These are phyloP conservation scores for Neofusicoccum sp. DNA, from an alignment of 2,329 filamentous ascomycete genomes.

Conservation along the genomic window DNA sequence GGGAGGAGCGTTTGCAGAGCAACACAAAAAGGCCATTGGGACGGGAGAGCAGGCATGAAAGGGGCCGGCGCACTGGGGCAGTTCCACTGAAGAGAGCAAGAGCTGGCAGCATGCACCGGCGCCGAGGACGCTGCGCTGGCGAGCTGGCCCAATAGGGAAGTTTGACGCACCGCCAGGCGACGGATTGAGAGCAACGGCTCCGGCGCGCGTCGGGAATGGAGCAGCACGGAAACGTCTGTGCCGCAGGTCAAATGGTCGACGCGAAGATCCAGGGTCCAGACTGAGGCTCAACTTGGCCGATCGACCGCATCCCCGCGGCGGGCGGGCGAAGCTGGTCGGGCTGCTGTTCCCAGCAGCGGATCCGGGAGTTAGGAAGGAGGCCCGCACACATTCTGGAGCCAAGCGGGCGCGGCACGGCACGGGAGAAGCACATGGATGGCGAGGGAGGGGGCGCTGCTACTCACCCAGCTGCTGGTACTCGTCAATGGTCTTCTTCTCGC, in stretches of 20 bases:
- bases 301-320: no score
- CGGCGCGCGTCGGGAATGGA: neutral
- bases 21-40: neutral
- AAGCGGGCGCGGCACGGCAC: neutral
- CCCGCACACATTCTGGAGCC: neutral
- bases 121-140: neutral
- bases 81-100: neutral
- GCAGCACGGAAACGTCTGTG: neutral
- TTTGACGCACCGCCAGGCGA: neutral
- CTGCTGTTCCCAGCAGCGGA: neutral
- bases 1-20: neutral
- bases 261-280: conserved; percentile 5
- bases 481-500: conserved; percentile 96
- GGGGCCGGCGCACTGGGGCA: neutral
- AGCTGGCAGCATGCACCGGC: neutral
- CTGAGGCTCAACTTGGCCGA: conserved; percentile 6
- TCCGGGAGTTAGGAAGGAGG: neutral
- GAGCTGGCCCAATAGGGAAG: conserved; percentile 1
- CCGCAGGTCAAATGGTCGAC: neutral
- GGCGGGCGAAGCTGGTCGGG: neutral
- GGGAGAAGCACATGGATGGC: conserved; percentile 6
- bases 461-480: conserved; percentile 92
- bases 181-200: neutral
- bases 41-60: neutral
- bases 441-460: conserved; percentile 34